Base-by-base conservation (phyloP, 2,329 filamentous ascomycete species). In the Clarireedia monteithiana region DNA sequence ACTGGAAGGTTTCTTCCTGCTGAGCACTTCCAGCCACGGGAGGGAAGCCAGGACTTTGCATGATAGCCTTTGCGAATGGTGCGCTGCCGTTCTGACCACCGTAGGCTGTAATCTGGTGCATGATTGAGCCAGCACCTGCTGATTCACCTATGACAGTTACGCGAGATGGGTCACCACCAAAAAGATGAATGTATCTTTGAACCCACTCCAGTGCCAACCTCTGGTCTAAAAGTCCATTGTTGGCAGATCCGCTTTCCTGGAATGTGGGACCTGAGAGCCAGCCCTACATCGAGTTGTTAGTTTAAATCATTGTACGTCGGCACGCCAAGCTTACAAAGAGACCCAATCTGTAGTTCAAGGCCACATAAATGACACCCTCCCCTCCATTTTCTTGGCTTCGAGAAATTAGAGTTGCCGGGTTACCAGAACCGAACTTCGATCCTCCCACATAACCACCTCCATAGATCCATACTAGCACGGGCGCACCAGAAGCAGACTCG, bases 181-280 rank as follows among this genome's bases (percentile, higher is more conserved):
- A 84, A 10, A 73, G 66, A 60, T 75, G 68, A 53, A 82, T 81
- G 58, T 81, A 70, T 42, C 75, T 64, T 53, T 78, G 74, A 3
- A 83, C 73, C 81, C 81, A 85, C 61, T 82, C 70, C 6, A 85
- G 68, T 24, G 78, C 79, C 17, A 81, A 70, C 12, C 77, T 72
- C 62, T 83, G 80, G 57, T 83, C 80, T 54, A 75, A 70, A 1
- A 82, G 67, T 2, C 72, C 79, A 10, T 73, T 74, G 63, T 82
- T 82, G 3, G 75, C 68, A 12, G 69, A 70, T 14, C 75, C 77
- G 57, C 74, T 69, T 46, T 59, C 62, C 14, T 73, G 70, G 42
- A 77, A 69, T 24, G 67, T 75, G 20, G 4, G 73, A 71, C 17
- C 78, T 69, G 30, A 77, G 12, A 69, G 63, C 50, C 64, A 67